Percentiles rank a stretch among this genome's conserved stretches.
phyloP scores from a whole-genome alignment of 768 basidiomycete species.

The Psilocybe cubensis region DNA sequence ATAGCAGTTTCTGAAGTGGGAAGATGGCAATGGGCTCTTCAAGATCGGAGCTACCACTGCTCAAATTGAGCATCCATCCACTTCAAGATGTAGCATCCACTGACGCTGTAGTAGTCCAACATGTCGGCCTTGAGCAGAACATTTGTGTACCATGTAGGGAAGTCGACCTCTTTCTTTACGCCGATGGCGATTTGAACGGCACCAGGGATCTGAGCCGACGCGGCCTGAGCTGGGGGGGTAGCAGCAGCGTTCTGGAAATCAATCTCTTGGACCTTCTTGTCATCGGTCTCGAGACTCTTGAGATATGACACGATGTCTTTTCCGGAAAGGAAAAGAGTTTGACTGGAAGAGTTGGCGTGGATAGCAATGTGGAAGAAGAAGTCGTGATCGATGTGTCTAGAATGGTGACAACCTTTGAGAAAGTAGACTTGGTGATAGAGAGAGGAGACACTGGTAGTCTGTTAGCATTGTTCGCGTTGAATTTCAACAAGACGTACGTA shows the following conservation, averaged over 20 bases:
- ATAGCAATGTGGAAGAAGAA: constrained; percentile 73
- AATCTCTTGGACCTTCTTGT: constrained; percentile 67
- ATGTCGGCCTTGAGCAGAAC: constrained; percentile 98
- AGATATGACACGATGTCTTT: constrained; percentile 76
- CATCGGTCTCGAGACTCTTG: constrained; percentile 67
- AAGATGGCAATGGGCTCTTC: constrained; percentile 98
- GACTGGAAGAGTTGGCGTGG: constrained; percentile 69
- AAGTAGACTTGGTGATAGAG: constrained; percentile 64
- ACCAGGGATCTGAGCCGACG: constrained; percentile 81
- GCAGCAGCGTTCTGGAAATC: constrained; percentile 65
- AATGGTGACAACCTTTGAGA: constrained; percentile 74
- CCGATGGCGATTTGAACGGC: constrained; percentile 92
- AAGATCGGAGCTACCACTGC: constrained; percentile 87
- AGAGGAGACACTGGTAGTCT: constrained; percentile 75
- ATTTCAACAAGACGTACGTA: constrained; percentile 47
- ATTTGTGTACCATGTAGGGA: constrained; percentile 92
- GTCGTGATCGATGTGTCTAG: constrained; percentile 80
- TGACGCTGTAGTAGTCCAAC: constrained; percentile 99
- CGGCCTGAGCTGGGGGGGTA: constrained; percentile 40
- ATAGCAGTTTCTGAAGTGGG: constrained; percentile 99
- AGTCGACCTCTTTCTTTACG: constrained; percentile 95
- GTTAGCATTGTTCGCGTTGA: background rate
- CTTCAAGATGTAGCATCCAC: constrained; percentile 97
- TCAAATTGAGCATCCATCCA: constrained; percentile 35
- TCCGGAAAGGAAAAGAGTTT: constrained; percentile 81